These are phyloP conservation scores for Sextonia rubra DNA, from an alignment of 164 flowering plant species.

Conservation along the genomic window DNA sequence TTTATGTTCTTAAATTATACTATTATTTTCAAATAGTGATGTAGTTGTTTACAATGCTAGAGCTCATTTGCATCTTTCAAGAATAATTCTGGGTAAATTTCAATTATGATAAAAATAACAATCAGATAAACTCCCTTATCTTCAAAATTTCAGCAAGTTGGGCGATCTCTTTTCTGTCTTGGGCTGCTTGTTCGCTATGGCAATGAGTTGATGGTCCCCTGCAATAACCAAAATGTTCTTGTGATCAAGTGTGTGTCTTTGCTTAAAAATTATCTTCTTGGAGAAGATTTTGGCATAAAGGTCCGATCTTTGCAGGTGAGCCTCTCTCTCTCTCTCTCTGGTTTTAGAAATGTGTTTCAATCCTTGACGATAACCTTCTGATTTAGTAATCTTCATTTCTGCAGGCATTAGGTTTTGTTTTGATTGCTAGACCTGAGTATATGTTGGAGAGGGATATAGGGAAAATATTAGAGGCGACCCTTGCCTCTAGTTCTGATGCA, in stretches of 20 bases:
- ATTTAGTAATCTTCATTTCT: constrained; percentile 14
- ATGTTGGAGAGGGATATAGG: constrained; percentile 86
- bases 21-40: no score
- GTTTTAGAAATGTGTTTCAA: neutral
- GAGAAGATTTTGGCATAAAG: constrained; percentile 67
- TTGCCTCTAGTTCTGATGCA: constrained; percentile 58
- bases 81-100: neutral
- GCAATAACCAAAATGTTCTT: constrained; percentile 34
- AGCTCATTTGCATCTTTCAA: neutral
- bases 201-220: constrained; percentile 40
- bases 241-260: constrained; percentile 44
- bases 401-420: constrained; percentile 84
- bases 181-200: constrained; percentile 92
- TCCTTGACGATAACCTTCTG: neutral
- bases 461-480: constrained; percentile 64
- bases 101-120: neutral
- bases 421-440: constrained; percentile 83
- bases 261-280: constrained; percentile 60
- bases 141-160: constrained; percentile 55
- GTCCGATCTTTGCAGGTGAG: constrained; percentile 87
- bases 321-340: neutral
- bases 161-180: constrained; percentile 87
- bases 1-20: no score
- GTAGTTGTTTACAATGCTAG: neutral
- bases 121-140: neutral